A percentile compares a stretch with the other conserved stretches of the same genome.
phyloP scores from a whole-genome alignment of 805 yeast genomes.

The Brettanomyces nanus region DNA sequence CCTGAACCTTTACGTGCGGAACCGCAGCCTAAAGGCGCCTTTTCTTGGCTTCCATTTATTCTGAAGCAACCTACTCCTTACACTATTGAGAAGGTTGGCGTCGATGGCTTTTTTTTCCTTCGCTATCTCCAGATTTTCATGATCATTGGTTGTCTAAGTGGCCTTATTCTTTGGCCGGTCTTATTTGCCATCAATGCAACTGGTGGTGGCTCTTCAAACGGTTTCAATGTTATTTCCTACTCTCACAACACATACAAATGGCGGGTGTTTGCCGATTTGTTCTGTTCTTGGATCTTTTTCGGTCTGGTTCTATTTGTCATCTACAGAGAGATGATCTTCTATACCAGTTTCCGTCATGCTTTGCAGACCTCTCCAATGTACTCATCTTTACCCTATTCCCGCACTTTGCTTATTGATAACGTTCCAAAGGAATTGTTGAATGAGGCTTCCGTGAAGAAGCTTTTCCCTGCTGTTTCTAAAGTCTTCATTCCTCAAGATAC shows the following conservation, averaged over 20 bases:
- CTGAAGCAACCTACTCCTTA: slow-evolving; percentile 50
- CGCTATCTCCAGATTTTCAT: slow-evolving; percentile 55
- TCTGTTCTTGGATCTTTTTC: slow-evolving; percentile 66
- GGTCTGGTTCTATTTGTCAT: slow-evolving; percentile 58
- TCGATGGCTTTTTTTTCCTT: slow-evolving; percentile 71
- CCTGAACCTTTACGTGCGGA: slow-evolving; percentile 38
- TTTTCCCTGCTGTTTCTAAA: slow-evolving; percentile 55
- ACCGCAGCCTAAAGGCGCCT: slow-evolving; percentile 35
- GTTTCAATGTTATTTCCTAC: slow-evolving; percentile 59
- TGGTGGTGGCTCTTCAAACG: slow-evolving; percentile 45
- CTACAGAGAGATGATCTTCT: slow-evolving; percentile 67
- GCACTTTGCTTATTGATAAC: slow-evolving; percentile 67
- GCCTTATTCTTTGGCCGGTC: slow-evolving; percentile 55
- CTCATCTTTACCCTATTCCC: slow-evolving; percentile 59
- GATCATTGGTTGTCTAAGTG: slow-evolving; percentile 42
- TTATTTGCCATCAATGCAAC: slow-evolving; percentile 70
- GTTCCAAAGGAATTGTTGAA: slow-evolving; percentile 39
- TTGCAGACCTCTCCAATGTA: slow-evolving; percentile 66
- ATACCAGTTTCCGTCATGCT: slow-evolving; percentile 65
- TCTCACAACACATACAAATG: slow-evolving; percentile 56
- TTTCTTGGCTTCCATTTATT: slow-evolving; percentile 48
- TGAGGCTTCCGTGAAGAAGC: slow-evolving; percentile 43
- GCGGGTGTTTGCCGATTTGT: slow-evolving; percentile 67
- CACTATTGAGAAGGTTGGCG: slow-evolving; percentile 59
- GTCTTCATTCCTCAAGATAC: slow-evolving; percentile 61